Evolutionary conservation across 83 land plant genomes (phyloP).

Genomic region (Thuja plicata): DNA sequence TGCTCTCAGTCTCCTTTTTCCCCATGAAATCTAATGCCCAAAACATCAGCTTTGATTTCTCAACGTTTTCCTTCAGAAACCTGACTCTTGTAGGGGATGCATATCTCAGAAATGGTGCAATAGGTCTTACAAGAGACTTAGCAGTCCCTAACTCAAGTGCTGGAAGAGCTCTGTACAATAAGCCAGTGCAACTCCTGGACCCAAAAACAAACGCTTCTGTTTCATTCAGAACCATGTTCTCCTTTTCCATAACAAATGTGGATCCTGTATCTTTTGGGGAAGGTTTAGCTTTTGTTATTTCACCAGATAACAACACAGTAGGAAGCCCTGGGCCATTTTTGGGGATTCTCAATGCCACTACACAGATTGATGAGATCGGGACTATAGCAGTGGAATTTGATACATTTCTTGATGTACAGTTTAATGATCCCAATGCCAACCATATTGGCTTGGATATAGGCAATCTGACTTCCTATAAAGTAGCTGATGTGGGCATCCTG

Average conservation of each 20-base stretch:
- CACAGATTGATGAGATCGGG: slow-evolving; percentile 15
- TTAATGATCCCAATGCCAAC: slow-evolving; percentile 48
- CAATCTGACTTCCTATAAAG: slow-evolving; percentile 36
- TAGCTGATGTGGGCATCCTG: slow-evolving; percentile 21
- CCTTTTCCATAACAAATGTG: slow-evolving; percentile 36
- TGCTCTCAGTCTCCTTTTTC: neutral
- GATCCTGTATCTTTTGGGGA: slow-evolving; percentile 26
- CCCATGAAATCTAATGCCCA: neutral
- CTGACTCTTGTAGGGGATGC: slow-evolving; percentile 51
- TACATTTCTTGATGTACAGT: slow-evolving; percentile 34
- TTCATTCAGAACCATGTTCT: slow-evolving; percentile 47
- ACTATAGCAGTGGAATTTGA: slow-evolving; percentile 63
- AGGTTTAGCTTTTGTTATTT: slow-evolving; percentile 47
- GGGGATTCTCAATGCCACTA: neutral
- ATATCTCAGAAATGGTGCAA: slow-evolving; percentile 40
- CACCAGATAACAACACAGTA: slow-evolving; percentile 34
- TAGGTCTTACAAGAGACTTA: slow-evolving; percentile 40
- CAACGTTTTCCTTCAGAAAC: slow-evolving; percentile 34
- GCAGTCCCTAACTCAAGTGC: slow-evolving; percentile 41
- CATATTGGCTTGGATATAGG: slow-evolving; percentile 69
- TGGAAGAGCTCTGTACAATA: slow-evolving; percentile 35
- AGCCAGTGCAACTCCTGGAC: slow-evolving; percentile 37
- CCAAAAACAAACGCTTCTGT: slow-evolving; percentile 32
- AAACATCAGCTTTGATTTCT: slow-evolving; percentile 2
- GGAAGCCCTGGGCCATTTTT: slow-evolving; percentile 29